Base-by-base conservation (phyloP, 345 rosid species). In the Sisymbrium altissimum region DNA sequence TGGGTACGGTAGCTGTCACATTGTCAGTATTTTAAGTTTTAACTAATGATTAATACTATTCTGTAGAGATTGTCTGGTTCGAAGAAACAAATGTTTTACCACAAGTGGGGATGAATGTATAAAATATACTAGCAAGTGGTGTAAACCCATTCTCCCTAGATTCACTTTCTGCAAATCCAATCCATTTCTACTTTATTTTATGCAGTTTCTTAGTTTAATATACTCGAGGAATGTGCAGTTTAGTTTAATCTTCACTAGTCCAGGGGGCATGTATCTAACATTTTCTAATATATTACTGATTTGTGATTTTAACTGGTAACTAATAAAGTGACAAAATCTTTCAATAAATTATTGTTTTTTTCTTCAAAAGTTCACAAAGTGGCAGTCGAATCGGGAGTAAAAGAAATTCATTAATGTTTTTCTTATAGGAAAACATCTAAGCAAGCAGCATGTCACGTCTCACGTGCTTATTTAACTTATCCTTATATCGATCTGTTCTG, bases 81-180 rank as follows among this genome's bases (percentile, higher is more conserved):
- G 66, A 54, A 44, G 48, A 69, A 76, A 70, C 64, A 70, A 53
- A 63, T 52, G 25, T 46, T 36, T 44, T 4, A 40, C 33, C 36
- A 69, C 80, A 63, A 76, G 75, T 69, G 57, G 74, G 43, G 33
- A 18, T 66, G 35, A 59, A 35, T 53, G 61, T 25, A 63, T 36
- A 19, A 41, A 19, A 52, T 46, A 74, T 6, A 53, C 39, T 48
- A 50, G 57, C 56, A 53, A 68, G 58, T 43, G 17, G 65, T 45
- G 65, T 35, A 62, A 69, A 63, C 66, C 75, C 71, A 70, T 70
- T 63, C 38, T 15, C 65, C 66, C 35, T 70, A 52, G 74, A 75
- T 75, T 75, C 70, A 55, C 70, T 75, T 75, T 69, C 57, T 75
- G 65, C 65, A 75, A 69, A 68, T 68, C 74, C 45, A 75, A 75